Conservation (phyloP, 148 eudicot genomes). For the Dianthus caryophyllus region DNA sequence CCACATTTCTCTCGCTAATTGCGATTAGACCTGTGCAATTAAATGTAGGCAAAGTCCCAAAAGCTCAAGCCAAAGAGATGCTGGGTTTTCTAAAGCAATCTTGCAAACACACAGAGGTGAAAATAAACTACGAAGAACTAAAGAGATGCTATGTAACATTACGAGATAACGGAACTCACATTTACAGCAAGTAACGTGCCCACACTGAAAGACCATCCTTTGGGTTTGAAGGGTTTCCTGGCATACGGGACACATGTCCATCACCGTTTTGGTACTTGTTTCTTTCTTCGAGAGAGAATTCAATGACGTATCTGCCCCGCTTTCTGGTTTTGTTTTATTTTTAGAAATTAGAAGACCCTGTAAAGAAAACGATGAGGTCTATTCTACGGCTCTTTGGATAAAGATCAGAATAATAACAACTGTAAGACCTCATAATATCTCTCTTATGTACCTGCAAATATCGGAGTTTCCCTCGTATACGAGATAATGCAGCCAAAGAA, state of each 20-base stretch:
- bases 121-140: not conserved
- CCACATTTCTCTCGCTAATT: constrained; percentile 49
- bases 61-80: not conserved
- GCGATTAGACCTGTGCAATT: constrained; percentile 59
- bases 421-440: not conserved
- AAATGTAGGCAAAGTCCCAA: not conserved
- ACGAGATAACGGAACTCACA: constrained; percentile 47
- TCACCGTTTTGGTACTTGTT: constrained; percentile 30
- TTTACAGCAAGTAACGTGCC: constrained; percentile 84
- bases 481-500: constrained; percentile 55
- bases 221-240: constrained; percentile 75
- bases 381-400: not conserved
- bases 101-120: not conserved
- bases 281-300: constrained; percentile 22
- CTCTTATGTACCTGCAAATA: constrained; percentile 62
- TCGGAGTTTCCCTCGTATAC: constrained; percentile 81
- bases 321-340: constrained; percentile 31
- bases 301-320: constrained; percentile 15
- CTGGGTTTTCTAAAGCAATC: not conserved
- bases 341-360: constrained; percentile 77
- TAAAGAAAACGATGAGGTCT: not conserved
- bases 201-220: constrained; percentile 94
- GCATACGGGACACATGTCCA: constrained; percentile 80
- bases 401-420: not conserved
- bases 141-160: not conserved